Conservation (phyloP, 768 basidiomycete species). For the Boletales sp. region DNA sequence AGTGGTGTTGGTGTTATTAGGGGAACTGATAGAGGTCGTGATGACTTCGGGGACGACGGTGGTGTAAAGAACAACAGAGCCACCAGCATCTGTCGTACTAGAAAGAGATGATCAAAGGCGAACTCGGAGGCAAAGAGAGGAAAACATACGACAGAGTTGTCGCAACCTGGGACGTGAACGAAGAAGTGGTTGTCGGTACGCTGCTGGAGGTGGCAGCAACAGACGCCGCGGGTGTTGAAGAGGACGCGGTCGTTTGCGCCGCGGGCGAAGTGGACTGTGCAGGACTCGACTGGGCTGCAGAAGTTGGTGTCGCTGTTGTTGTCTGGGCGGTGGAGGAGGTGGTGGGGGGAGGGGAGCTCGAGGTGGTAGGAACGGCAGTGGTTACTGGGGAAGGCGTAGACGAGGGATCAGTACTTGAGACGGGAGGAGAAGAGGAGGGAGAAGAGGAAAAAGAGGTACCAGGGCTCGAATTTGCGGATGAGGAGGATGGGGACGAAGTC, state of each 20-base stretch:
- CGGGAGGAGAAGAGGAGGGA: neutral
- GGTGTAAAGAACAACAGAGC: constrained; percentile 20
- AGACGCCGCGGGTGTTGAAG: neutral
- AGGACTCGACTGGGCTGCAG: neutral
- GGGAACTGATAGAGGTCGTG: constrained; percentile 10
- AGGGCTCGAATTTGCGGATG: constrained; percentile 4
- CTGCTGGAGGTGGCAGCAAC: neutral
- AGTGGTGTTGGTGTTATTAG: neutral
- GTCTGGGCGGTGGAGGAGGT: constrained; percentile 1
- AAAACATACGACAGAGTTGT: constrained; percentile 19
- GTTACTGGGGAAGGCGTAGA: constrained; percentile 7
- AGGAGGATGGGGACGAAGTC: neutral
- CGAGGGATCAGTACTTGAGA: constrained; percentile 14
- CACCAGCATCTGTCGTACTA: constrained; percentile 22
- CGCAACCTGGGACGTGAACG: constrained; percentile 15
- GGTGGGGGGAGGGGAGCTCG: neutral
- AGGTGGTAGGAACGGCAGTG: neutral
- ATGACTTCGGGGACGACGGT: constrained; percentile 11
- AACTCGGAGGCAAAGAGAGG: neutral
- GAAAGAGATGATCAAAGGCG: neutral
- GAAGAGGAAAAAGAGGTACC: constrained; percentile 22
- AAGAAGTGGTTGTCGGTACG: neutral
- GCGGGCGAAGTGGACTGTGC: neutral
- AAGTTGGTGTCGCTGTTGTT: neutral
- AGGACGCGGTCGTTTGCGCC: neutral